Conservation (phyloP, 192 early-diverging fungal species). For the Chytriomyces confervae region DNA sequence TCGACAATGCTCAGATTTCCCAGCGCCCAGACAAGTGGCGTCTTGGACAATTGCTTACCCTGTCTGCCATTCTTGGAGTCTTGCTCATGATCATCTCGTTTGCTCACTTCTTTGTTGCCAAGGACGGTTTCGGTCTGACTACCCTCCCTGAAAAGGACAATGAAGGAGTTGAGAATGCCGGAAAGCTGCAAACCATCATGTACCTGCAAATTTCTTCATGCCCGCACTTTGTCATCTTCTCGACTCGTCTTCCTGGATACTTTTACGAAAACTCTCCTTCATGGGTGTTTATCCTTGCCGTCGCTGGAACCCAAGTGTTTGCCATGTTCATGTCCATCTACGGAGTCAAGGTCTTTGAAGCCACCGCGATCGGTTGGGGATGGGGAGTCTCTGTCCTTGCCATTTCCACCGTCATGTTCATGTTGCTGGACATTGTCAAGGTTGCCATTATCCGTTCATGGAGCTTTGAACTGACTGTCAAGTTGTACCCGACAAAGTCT, state of each 20-base stretch:
- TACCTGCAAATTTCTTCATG: slow-evolving; percentile 90
- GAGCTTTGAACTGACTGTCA: slow-evolving; percentile 88
- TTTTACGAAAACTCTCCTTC: slow-evolving; percentile 88
- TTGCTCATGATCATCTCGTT: slow-evolving; percentile 68
- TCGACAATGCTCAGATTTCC: slow-evolving; percentile 93
- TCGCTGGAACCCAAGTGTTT: slow-evolving; percentile 87
- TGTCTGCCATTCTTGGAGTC: slow-evolving; percentile 81
- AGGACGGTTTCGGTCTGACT: slow-evolving; percentile 62
- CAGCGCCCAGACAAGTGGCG: slow-evolving; percentile 92
- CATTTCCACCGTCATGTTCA: slow-evolving; percentile 79
- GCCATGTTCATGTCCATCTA: slow-evolving; percentile 88
- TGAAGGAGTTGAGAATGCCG: slow-evolving; percentile 36
- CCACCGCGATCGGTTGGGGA: slow-evolving; percentile 59
- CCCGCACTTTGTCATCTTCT: slow-evolving; percentile 96
- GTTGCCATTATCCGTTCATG: slow-evolving; percentile 79
- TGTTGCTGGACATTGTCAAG: slow-evolving; percentile 88
- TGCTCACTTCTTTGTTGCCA: slow-evolving; percentile 78
- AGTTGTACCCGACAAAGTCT: slow-evolving; percentile 71
- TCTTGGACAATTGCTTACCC: slow-evolving; percentile 87
- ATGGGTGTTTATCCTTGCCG: slow-evolving; percentile 75
- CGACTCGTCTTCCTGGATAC: slow-evolving; percentile 82
- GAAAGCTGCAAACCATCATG: slow-evolving; percentile 83
- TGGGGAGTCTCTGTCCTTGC: slow-evolving; percentile 77
- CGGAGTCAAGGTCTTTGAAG: slow-evolving; percentile 49
- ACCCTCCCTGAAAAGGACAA: slow-evolving; percentile 8